These are phyloP conservation scores for Macrophomina phaseolina DNA, from an alignment of 2,329 filamentous ascomycete genomes.

Conservation along the genomic window DNA sequence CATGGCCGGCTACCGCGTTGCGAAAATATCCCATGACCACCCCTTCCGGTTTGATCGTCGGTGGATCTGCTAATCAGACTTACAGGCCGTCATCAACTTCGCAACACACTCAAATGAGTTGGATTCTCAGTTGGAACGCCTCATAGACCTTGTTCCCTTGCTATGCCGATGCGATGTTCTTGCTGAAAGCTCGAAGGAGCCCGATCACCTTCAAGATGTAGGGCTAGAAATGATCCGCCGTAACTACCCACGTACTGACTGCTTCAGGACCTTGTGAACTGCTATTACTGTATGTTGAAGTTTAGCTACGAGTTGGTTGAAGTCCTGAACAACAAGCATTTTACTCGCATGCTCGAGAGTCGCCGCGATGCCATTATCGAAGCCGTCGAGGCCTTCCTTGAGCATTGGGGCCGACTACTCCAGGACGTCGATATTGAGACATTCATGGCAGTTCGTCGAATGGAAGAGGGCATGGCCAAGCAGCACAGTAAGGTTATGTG, in stretches of 20 bases:
- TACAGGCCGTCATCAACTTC: background rate
- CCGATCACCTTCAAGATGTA: background rate
- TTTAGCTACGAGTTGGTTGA: background rate
- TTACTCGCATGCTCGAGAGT: background rate
- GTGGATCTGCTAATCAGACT: background rate
- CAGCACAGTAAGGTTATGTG: background rate
- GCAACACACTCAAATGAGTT: background rate
- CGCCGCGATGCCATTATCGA: background rate
- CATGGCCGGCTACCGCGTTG: too few species aligned
- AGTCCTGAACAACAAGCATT: background rate
- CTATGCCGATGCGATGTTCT: conserved; percentile 1
- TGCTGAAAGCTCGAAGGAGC: background rate
- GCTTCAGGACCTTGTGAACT: background rate
- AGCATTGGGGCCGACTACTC: background rate
- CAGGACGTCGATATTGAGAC: background rate
- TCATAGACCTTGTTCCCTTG: background rate
- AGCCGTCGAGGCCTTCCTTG: background rate
- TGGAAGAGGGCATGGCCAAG: background rate
- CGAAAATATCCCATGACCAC: too few species aligned
- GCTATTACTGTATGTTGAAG: background rate
- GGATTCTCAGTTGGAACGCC: background rate
- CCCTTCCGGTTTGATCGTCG: too few species aligned
- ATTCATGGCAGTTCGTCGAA: background rate
- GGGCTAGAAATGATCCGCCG: too few species aligned
- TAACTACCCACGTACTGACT: background rate